phyloP scores from a whole-genome alignment of 345 rosid genomes.

The Cochlearia excelsa region DNA sequence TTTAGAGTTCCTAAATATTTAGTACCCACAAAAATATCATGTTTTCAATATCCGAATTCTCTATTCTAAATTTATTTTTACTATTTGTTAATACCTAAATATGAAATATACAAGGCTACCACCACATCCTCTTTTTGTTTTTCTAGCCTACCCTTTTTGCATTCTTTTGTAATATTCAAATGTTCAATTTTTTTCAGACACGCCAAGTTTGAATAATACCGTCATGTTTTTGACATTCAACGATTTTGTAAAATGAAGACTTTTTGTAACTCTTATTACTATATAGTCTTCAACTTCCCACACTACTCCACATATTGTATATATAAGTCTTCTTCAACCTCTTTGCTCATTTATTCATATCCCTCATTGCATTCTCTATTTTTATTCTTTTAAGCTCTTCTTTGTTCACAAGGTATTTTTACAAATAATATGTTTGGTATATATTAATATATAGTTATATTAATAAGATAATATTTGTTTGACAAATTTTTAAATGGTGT shows the following conservation, averaged over 20 bases:
- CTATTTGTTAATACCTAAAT: too few species aligned
- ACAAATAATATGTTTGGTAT: background rate
- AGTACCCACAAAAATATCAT: too few species aligned
- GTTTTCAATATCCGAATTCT: too few species aligned
- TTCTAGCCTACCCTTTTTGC: background rate
- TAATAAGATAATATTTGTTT: too few species aligned
- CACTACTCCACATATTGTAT: constrained; percentile 10
- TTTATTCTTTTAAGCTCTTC: constrained; percentile 18
- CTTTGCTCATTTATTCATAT: constrained; percentile 10
- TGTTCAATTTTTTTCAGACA: constrained; percentile 19
- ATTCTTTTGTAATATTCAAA: too few species aligned
- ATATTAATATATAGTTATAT: too few species aligned
- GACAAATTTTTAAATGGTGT: constrained; percentile 19
- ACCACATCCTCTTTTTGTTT: constrained; percentile 19
- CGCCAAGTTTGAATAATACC: constrained; percentile 38
- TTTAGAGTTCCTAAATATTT: too few species aligned
- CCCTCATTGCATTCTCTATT: constrained; percentile 4
- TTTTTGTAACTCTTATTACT: background rate
- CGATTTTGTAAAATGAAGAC: constrained; percentile 21
- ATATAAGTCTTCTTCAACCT: constrained; percentile 7
- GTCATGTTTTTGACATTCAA: constrained; percentile 26
- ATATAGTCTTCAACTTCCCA: constrained; percentile 27
- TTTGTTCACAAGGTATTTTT: background rate
- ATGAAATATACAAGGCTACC: too few species aligned
- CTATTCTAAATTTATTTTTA: too few species aligned